These are phyloP conservation scores for Mortierella antarctica DNA, from an alignment of 192 early-diverging fungal species.

Conservation along the genomic window DNA sequence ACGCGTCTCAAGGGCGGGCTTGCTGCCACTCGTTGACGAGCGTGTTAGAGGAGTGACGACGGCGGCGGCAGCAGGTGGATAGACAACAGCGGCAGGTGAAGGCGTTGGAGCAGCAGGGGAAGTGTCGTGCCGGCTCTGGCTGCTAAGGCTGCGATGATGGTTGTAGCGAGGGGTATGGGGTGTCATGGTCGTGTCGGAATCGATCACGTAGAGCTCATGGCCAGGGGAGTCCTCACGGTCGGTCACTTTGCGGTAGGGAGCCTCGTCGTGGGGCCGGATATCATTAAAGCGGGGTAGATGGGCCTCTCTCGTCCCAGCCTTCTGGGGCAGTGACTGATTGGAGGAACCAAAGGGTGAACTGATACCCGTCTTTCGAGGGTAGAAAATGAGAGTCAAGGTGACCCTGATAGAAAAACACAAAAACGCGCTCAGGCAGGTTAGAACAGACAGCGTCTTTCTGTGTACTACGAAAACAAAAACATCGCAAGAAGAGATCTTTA, in stretches of 20 bases:
- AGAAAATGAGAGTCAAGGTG: slow-evolving; percentile 44
- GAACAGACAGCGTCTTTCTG: too few relatives aligned
- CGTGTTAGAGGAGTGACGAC: not conserved
- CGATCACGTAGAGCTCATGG: too few relatives aligned
- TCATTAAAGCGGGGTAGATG: slow-evolving; percentile 16
- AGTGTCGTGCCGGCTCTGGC: not conserved
- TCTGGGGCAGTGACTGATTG: not conserved
- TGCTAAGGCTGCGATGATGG: slow-evolving; percentile 12
- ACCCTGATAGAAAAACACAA: slow-evolving; percentile 19
- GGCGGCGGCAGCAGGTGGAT: not conserved
- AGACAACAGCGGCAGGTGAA: too few relatives aligned
- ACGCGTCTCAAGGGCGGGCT: not conserved
- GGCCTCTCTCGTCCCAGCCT: not conserved
- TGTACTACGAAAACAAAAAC: too few relatives aligned
- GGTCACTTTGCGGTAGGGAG: slow-evolving; percentile 1
- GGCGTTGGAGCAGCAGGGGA: too few relatives aligned
- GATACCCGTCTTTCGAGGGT: slow-evolving; percentile 33
- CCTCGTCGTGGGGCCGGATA: slow-evolving; percentile 16
- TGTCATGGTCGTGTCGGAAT: too few relatives aligned
- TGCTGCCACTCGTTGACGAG: not conserved
- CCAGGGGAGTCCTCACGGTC: too few relatives aligned
- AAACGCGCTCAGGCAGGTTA: slow-evolving; percentile 11
- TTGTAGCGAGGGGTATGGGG: too few relatives aligned
- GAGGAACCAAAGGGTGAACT: slow-evolving; percentile 24
- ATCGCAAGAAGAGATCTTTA: slow-evolving; percentile 5